Evolutionary conservation across 2,329 filamentous ascomycete species (phyloP), one percentile per base, ranked within the genome.

Genomic region (Phialophora chinensis): DNA sequence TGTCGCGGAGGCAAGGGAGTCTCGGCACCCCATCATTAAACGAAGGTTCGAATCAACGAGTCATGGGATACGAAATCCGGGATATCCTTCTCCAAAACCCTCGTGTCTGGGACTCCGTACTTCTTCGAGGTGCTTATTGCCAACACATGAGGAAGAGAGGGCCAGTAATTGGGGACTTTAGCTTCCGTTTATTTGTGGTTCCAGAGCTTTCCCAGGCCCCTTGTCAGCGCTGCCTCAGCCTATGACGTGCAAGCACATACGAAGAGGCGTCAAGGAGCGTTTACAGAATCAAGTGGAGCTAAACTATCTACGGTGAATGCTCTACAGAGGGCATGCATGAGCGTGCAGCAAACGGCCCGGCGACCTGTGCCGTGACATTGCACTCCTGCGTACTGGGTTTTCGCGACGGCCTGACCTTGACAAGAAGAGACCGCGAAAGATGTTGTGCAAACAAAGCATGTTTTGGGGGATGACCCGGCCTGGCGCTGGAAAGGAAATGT

Each of bases 171-270:
- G 47, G 10, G 58, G 33, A 6, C n/a, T 33, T 42, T 35, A 53
- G 31, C 44, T 53, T 31, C 31, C 44, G n/a, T 25, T 53, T 29
- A 60, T 27, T 49, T 23, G n/a, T 60, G 44, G 58, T 35, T 23
- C 25, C 20, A 53, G 58, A 17, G 31, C 25, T 47, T 29, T 55
- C n/a, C 27, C 50, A 27, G 29, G 35, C 29, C 52, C 60, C 35
- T 49, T 27, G 60, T 62, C 50, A 62, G 60, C 60, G 33, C 35
- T 2, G 20, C 35, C 25, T 42, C 25, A 35, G 49, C 55, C 55
- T 62, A 62, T 62, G 60, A 62, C 35, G 52, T 56, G 60, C 17
- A 56, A n/a, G 52, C 14, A n/a, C 33, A 62, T 12, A 17, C 60
- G 60, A 62, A 11, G 35, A 54, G 27, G 60, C 17, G 59, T 52